A percentile compares a stretch with the other conserved stretches of the same genome.
Evolutionary conservation across 768 basidiomycete species (phyloP).

Genomic region (Exidia glandulosa): DNA sequence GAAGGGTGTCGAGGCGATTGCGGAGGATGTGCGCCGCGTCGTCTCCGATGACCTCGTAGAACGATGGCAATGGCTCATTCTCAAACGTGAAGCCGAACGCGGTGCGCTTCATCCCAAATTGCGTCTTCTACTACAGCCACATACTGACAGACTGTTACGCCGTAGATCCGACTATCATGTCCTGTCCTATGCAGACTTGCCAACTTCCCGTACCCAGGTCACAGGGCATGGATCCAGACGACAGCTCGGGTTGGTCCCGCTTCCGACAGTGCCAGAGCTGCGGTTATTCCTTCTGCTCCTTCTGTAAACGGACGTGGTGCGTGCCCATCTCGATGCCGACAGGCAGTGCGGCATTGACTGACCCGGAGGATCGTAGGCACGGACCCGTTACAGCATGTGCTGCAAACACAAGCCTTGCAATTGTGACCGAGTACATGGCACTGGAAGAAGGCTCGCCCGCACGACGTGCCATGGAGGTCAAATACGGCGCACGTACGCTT

Average conservation of each 20-base stretch:
- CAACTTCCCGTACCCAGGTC: constrained; percentile 69
- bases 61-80: constrained; percentile 70
- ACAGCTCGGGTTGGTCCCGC: constrained; percentile 59
- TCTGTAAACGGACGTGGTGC: constrained; percentile 74
- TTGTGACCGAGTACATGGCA: constrained; percentile 58
- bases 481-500: constrained; percentile 54
- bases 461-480: constrained; percentile 43
- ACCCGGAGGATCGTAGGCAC: constrained; percentile 43
- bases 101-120: constrained; percentile 30
- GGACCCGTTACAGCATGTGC: constrained; percentile 66
- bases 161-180: constrained; percentile 67
- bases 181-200: constrained; percentile 73
- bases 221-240: constrained; percentile 25
- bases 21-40: constrained; percentile 64
- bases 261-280: constrained; percentile 64
- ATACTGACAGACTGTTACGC: constrained; percentile 16
- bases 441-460: constrained; percentile 39
- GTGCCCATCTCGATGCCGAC: constrained; percentile 7
- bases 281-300: constrained; percentile 70
- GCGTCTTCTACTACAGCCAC: not conserved
- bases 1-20: constrained; percentile 40
- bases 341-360: not conserved
- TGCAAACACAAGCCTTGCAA: constrained; percentile 49
- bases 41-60: constrained; percentile 51
- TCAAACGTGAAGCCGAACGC: constrained; percentile 61